Conservation (phyloP, 139 green algal species). For the Raphidocelis subcapitata region DNA sequence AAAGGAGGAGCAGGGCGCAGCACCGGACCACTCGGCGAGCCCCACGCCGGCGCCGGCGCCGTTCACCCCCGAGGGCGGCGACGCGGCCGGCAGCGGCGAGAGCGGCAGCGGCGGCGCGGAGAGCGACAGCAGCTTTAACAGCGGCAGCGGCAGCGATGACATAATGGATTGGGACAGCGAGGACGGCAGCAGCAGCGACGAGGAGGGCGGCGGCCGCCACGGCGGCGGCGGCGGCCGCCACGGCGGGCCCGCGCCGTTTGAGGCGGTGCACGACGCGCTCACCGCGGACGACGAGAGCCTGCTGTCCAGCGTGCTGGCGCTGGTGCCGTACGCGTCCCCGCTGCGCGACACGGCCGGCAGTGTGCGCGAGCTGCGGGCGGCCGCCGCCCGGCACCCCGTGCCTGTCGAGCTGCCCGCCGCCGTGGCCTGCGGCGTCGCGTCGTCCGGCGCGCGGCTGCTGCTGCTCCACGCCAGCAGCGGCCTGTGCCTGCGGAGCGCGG, state of each 20-base stretch:
- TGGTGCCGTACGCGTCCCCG: conserved; percentile 15
- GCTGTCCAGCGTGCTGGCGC: conserved; percentile 7
- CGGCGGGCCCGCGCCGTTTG: conserved; percentile 4
- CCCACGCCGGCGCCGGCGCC: too few relatives aligned
- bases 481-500: too few relatives aligned
- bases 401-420: background rate
- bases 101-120: background rate
- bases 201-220: too few relatives aligned
- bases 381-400: background rate
- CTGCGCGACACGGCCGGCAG: background rate
- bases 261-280: conserved; percentile 22
- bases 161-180: background rate
- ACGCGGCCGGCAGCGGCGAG: too few relatives aligned
- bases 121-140: background rate
- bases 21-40: too few relatives aligned
- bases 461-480: too few relatives aligned
- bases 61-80: too few relatives aligned
- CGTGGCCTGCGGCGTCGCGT: too few relatives aligned
- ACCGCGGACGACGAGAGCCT: conserved; percentile 19
- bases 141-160: background rate
- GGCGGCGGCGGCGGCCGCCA: background rate
- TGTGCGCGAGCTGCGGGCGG: background rate
- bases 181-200: background rate
- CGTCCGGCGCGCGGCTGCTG: too few relatives aligned
- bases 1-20: too few relatives aligned